A percentile compares a stretch with the other conserved stretches of the same genome.
These are phyloP conservation scores for Meyerozyma smithsonii DNA, from an alignment of 1,139 yeast genomes.

Conservation along the genomic window DNA sequence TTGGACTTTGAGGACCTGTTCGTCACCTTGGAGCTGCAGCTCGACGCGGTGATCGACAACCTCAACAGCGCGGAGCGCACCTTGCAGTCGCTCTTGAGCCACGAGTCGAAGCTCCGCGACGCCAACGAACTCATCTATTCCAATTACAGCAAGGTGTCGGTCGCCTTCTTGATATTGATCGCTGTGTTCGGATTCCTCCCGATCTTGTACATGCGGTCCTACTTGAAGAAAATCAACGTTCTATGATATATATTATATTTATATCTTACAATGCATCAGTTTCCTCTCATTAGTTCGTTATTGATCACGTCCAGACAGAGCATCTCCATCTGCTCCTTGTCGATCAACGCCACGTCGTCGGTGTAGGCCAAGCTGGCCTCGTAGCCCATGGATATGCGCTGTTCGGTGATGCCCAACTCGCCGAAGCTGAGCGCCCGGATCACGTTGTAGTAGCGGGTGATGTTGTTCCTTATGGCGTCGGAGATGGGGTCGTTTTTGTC, in stretches of 20 bases:
- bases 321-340: conserved; percentile 66
- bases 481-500: conserved; percentile 79
- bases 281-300: conserved; percentile 72
- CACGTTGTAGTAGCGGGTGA: conserved; percentile 82
- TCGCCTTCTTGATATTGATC: conserved; percentile 24
- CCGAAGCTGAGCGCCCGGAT: conserved; percentile 74
- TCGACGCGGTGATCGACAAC: conserved; percentile 26
- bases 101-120: conserved; percentile 34
- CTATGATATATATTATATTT: background rate
- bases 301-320: conserved; percentile 74
- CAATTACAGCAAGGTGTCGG: conserved; percentile 27
- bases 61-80: conserved; percentile 25
- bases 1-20: conserved; percentile 31
- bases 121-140: conserved; percentile 37
- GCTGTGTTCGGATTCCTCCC: conserved; percentile 28
- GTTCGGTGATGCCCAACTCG: conserved; percentile 83
- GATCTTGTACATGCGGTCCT: conserved; percentile 24
- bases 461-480: conserved; percentile 59
- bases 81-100: conserved; percentile 26
- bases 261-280: too few relatives aligned
- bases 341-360: conserved; percentile 69
- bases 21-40: conserved; percentile 24
- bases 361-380: conserved; percentile 83
- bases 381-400: conserved; percentile 73
- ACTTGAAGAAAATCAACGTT: conserved; percentile 23